Percentiles rank a stretch among this genome's conserved stretches.
phyloP scores from a whole-genome alignment of 2,329 filamentous ascomycete genomes.

The Corniculantispora saksenae region DNA sequence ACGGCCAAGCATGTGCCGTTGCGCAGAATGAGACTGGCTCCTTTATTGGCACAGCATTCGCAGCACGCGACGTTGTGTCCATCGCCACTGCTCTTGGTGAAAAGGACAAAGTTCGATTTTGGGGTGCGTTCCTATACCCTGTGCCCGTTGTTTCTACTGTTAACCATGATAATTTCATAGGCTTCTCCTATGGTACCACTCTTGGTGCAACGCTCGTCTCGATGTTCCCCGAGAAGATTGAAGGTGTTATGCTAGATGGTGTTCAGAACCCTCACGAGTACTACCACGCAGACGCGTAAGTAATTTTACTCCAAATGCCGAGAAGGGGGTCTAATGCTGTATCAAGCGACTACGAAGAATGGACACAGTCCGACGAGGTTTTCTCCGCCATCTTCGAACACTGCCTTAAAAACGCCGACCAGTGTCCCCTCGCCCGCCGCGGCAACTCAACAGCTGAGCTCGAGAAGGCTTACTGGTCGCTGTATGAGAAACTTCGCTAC shows the following conservation, averaged over 20 bases:
- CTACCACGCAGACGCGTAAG: slow-evolving; percentile 28
- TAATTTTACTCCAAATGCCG: neutral
- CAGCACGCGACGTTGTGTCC: slow-evolving; percentile 38
- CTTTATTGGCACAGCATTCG: slow-evolving; percentile 33
- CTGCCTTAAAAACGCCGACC: slow-evolving; percentile 29
- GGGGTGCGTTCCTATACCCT: slow-evolving; percentile 27
- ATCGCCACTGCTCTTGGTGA: slow-evolving; percentile 37
- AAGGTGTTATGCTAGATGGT: slow-evolving; percentile 41
- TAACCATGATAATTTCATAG: neutral
- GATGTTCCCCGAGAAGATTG: slow-evolving; percentile 45
- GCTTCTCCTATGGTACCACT: slow-evolving; percentile 41
- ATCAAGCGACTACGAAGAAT: slow-evolving; percentile 28
- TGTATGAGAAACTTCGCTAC: slow-evolving; percentile 31
- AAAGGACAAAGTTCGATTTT: slow-evolving; percentile 34
- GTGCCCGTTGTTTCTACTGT: neutral
- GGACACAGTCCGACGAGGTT: slow-evolving; percentile 28
- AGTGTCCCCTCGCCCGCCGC: slow-evolving; percentile 33
- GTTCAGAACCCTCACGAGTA: slow-evolving; percentile 35
- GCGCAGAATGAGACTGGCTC: slow-evolving; percentile 26
- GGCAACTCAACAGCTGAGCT: slow-evolving; percentile 34
- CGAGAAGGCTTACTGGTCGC: slow-evolving; percentile 33
- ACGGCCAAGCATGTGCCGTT: slow-evolving; percentile 27
- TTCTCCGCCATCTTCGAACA: slow-evolving; percentile 31
- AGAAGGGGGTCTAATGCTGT: neutral
- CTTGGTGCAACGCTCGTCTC: slow-evolving; percentile 41